Evolutionary conservation across 108 stramenopile genomes (phyloP), one percentile per base, ranked within the genome.

Genomic region (Schizochytrium sp.): DNA sequence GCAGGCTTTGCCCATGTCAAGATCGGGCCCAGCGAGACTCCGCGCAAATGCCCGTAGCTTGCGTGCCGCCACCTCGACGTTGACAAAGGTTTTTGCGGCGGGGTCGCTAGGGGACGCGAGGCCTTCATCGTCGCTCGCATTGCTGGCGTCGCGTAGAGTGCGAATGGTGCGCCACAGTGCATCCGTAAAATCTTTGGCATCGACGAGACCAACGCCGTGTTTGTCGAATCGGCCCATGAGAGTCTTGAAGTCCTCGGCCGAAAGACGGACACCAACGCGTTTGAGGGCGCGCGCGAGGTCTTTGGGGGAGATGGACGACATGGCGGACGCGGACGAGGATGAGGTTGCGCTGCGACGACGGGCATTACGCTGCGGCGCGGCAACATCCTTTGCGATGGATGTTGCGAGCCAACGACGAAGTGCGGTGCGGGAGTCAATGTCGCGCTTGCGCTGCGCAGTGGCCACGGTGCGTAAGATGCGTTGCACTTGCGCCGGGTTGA

Each of bases 221-320:
- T 53, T 47, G 76, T 83, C 76, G 28, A 83, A 83, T 12, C 76
- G 45, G n/a, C 76, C 76, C 76, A 83, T 83, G 25, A 83, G n/a
- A 14, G 76, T 4, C 76, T 8, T 83, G 23, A 47, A 53, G 2
- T 83, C 76, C 6, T 83, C 76, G 25, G 76, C n/a, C 6, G 51
- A n/a, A 45, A 83, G 76, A 8, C 51, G 19, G 18, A 83, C 28
- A 23, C 51, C 51, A 23, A 83, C 28, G n/a, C 25, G 19, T 34
- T 83, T 83, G 23, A 83, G 51, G 10, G 51, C 48, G 16, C 51
- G 45, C 43, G 10, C n/a, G 48, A 83, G 12, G 23, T 83, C 76
- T 23, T 83, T 83, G 76, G 76, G 48, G 6, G 45, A 53, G 19
- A 34, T 34, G 34, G 34, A 34, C 34, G 34, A 34, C 34, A 34